These are phyloP conservation scores for Diplosphaera chodatii DNA, from an alignment of 139 green algal species.

Conservation along the genomic window DNA sequence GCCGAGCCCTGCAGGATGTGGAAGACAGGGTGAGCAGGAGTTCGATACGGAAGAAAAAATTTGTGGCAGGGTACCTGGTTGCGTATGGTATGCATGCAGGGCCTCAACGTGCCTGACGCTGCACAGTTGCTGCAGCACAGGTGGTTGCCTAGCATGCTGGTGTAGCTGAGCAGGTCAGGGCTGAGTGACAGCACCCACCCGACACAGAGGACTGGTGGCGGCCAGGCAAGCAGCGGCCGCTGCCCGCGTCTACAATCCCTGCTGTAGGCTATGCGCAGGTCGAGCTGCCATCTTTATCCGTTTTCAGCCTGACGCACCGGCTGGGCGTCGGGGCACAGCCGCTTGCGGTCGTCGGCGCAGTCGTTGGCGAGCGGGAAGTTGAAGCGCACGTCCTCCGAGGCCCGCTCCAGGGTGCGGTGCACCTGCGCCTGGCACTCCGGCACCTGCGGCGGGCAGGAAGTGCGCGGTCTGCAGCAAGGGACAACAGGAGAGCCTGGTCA, in stretches of 20 bases:
- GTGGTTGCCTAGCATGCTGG: too few species aligned
- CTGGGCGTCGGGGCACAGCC: constrained; percentile 44
- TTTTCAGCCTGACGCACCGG: constrained; percentile 25
- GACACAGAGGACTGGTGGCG: too few species aligned
- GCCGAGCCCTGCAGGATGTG: constrained; percentile 50
- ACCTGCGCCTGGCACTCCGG: constrained; percentile 53
- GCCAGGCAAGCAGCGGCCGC: too few species aligned
- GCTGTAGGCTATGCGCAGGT: too few species aligned
- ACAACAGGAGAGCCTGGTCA: not conserved
- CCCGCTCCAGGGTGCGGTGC: constrained; percentile 41
- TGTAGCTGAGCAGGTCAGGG: too few species aligned
- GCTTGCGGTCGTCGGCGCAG: constrained; percentile 57
- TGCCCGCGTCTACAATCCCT: too few species aligned
- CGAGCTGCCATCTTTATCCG: too few species aligned
- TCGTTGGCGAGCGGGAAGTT: constrained; percentile 62
- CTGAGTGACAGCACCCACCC: too few species aligned
- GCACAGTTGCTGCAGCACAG: too few species aligned
- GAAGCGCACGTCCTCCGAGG: constrained; percentile 79
- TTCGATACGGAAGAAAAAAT: not conserved
- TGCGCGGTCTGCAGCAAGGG: not conserved
- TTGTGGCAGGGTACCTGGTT: too few species aligned
- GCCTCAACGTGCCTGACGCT: too few species aligned
- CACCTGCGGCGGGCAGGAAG: constrained; percentile 28
- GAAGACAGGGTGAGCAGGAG: not conserved
- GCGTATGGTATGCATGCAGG: too few species aligned